phyloP scores from a whole-genome alignment of 2,329 filamentous ascomycete species.

The Sarocladium strictum region DNA sequence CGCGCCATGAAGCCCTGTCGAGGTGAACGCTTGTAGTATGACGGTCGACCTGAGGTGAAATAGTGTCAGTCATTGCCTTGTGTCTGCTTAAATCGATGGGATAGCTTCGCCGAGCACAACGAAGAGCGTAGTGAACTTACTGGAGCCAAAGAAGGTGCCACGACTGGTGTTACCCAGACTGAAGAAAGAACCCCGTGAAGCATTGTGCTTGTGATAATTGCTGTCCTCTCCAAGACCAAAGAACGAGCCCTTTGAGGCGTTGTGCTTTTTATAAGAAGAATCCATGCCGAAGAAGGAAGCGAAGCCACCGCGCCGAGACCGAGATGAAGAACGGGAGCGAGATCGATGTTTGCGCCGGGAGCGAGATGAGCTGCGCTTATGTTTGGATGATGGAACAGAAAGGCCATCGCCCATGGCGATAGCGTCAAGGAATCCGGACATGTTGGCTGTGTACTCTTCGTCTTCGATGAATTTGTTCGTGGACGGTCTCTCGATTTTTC shows the following conservation, averaged over 20 bases:
- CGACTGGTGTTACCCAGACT: slow-evolving; percentile 6
- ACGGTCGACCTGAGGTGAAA: slow-evolving; percentile 40
- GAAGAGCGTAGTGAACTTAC: slow-evolving; percentile 21
- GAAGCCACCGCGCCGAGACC: slow-evolving; percentile 24
- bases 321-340: slow-evolving; percentile 31
- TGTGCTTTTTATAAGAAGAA: slow-evolving; percentile 32
- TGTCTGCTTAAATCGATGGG: background rate
- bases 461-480: too few relatives aligned
- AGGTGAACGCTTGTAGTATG: slow-evolving; percentile 75
- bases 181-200: slow-evolving; percentile 6
- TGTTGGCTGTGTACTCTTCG: background rate
- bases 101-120: slow-evolving; percentile 7
- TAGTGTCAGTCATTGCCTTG: background rate
- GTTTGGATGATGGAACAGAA: slow-evolving; percentile 24
- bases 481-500: too few relatives aligned
- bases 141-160: slow-evolving; percentile 39
- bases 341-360: slow-evolving; percentile 29
- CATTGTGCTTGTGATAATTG: slow-evolving; percentile 29
- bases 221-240: slow-evolving; percentile 37
- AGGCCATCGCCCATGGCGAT: slow-evolving; percentile 25
- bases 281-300: slow-evolving; percentile 26
- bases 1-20: slow-evolving; percentile 72
- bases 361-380: slow-evolving; percentile 20
- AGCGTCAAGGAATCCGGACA: slow-evolving; percentile 26
- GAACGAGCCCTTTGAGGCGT: slow-evolving; percentile 38